Percentiles rank a stretch among this genome's conserved stretches.
Evolutionary conservation across 371 early-diverging fungal species (phyloP).

Genomic region (Funneliformis caledonium): DNA sequence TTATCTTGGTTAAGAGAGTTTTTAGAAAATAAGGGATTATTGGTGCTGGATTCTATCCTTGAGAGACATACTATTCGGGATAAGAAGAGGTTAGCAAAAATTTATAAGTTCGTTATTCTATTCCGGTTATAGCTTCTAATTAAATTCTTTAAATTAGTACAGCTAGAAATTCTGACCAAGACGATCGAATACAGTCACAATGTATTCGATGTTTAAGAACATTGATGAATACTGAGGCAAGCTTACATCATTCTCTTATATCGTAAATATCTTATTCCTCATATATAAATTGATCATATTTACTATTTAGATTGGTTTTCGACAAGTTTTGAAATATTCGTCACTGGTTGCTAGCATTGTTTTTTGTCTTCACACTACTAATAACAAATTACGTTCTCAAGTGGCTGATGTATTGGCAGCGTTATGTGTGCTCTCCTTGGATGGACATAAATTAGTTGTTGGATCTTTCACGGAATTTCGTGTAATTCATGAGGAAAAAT

Average conservation of each 20-base stretch:
- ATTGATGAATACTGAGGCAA: slow-evolving; percentile 63
- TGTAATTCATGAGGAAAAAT: slow-evolving; percentile 59
- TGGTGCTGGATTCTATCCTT: slow-evolving; percentile 59
- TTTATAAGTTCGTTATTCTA: background rate
- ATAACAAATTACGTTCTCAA: slow-evolving; percentile 53
- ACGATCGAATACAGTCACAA: slow-evolving; percentile 57
- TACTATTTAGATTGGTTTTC: slow-evolving; percentile 56
- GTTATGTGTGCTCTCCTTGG: slow-evolving; percentile 56
- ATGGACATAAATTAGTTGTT: slow-evolving; percentile 55
- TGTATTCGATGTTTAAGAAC: slow-evolving; percentile 63
- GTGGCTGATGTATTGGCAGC: slow-evolving; percentile 57
- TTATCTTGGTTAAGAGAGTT: slow-evolving; percentile 66
- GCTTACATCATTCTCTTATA: background rate
- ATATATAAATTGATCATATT: background rate
- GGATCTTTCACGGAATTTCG: slow-evolving; percentile 59
- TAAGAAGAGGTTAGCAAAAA: slow-evolving; percentile 51
- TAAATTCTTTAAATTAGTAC: slow-evolving; percentile 6
- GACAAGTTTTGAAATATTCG: slow-evolving; percentile 55
- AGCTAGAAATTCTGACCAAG: slow-evolving; percentile 48
- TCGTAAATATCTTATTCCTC: background rate
- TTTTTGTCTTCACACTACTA: slow-evolving; percentile 50
- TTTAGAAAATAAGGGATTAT: slow-evolving; percentile 56
- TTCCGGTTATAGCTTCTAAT: background rate
- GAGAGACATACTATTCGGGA: slow-evolving; percentile 52
- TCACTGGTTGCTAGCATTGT: slow-evolving; percentile 49